Conservation (phyloP, 2,329 filamentous ascomycete species). For the Hawksworthiomyces lignivorus region DNA sequence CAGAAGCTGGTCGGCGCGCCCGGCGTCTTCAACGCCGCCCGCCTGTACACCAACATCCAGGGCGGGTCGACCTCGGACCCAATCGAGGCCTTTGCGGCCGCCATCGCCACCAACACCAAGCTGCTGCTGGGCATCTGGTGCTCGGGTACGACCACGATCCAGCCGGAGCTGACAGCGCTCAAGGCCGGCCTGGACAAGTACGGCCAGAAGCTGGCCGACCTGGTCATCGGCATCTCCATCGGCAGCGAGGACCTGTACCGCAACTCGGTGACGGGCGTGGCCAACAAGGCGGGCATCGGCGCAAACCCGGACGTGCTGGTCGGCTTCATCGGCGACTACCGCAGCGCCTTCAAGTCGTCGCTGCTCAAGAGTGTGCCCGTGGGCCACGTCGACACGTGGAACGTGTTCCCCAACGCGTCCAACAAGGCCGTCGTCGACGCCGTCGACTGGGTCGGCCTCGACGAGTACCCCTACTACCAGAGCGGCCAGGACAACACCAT, state of each 20-base stretch:
- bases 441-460: conserved; percentile 57
- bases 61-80: conserved; percentile 64
- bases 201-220: conserved; percentile 44
- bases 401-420: conserved; percentile 50
- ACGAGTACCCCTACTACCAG: conserved; percentile 62
- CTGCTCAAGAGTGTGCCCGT: conserved; percentile 40
- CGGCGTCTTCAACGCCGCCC: conserved; percentile 56
- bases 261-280: conserved; percentile 49
- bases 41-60: conserved; percentile 63
- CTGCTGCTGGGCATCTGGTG: conserved; percentile 61
- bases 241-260: conserved; percentile 64
- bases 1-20: conserved; percentile 54
- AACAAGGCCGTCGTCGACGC: conserved; percentile 55
- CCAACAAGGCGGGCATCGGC: conserved; percentile 56
- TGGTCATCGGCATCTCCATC: conserved; percentile 57
- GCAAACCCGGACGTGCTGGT: conserved; percentile 51
- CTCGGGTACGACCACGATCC: conserved; percentile 45
- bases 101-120: conserved; percentile 50
- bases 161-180: conserved; percentile 53
- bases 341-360: conserved; percentile 42
- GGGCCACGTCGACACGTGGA: conserved; percentile 64
- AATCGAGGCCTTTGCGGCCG: conserved; percentile 70
- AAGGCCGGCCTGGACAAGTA: conserved; percentile 46
- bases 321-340: conserved; percentile 59
- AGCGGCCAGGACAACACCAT: conserved; percentile 47